Conservation (phyloP, 345 rosid species). For the Euphorbia lathyris region DNA sequence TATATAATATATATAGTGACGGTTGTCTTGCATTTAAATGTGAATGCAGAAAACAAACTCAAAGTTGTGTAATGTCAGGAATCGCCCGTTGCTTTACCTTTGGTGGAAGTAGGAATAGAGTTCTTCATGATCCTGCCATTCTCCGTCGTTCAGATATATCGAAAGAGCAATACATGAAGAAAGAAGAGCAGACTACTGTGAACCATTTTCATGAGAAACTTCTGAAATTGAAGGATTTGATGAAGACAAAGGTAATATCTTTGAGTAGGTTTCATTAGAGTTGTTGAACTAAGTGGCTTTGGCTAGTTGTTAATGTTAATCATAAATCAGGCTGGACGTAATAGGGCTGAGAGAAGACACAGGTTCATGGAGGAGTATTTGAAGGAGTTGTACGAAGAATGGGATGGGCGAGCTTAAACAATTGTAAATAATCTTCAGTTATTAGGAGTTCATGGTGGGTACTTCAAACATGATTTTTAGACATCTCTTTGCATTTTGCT, state of each 20-base stretch:
- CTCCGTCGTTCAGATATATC: conserved; percentile 61
- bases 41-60: neutral
- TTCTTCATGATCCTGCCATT: conserved; percentile 75
- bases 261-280: neutral
- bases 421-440: neutral
- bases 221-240: conserved; percentile 69
- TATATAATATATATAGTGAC: neutral
- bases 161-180: conserved; percentile 70
- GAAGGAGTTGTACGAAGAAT: conserved; percentile 65
- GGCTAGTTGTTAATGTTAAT: neutral
- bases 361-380: conserved; percentile 68
- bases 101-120: conserved; percentile 74
- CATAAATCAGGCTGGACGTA: conserved; percentile 58
- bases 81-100: conserved; percentile 90
- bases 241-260: conserved; percentile 64
- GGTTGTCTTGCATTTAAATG: neutral
- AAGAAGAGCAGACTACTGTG: conserved; percentile 73
- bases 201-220: conserved; percentile 87
- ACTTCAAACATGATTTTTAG: neutral
- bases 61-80: conserved; percentile 34
- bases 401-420: conserved; percentile 64
- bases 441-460: neutral
- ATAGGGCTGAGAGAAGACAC: conserved; percentile 75
- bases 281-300: neutral
- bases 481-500: neutral